Base-by-base conservation (phyloP, 371 early-diverging fungal genomes). In the Rhizopus microsporus region DNA sequence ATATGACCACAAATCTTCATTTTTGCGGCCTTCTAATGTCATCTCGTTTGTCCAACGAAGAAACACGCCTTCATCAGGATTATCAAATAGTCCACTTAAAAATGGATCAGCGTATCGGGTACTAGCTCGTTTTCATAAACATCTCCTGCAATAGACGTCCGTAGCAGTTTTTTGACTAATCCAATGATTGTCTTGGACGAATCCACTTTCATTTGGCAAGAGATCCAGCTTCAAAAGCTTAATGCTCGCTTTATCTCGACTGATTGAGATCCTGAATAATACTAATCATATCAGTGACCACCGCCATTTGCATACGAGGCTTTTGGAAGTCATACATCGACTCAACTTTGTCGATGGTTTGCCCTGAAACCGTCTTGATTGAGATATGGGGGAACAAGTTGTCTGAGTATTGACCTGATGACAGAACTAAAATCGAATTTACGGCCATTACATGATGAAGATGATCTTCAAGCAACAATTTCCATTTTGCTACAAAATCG, bases 341-440 rank as follows among this genome's bases (percentile, higher is more conserved):
- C 44, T 54, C 32, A 54, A 54, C 34, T 54, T 54, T 54, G 54
- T 54, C 44, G 1, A 54, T 54, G 54, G 44, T 23, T 54, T 33
- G 54, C 15, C 15, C 31, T 54, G 54, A 44, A 44, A 45, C 54
- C n/a, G n/a, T 54, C 23, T 23, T 23, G 1, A 23, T 23, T 23
- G n/a, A n/a, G n/a, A n/a, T 23, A 23, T 2, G 23, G 23, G 2
- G 23, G 23, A 23, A 40, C 6, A 48, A 49, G 39, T 56, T 37
- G 34, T 47, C 40, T 39, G 49, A 40, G 40, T 59, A 59, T 53
- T 31, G 23, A 53, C 53, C 53, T 52, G 53, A 38, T 45, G 59
- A 52, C 39, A 59, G 53, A n/a, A 59, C 48, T 47, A 59, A 47
- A 48, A 52, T 59, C 48, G 59, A 59, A 47, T 40, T 59, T 15